Evolutionary conservation across 2,329 filamentous ascomycete species (phyloP).

Genomic region (Penicillium digitatum): DNA sequence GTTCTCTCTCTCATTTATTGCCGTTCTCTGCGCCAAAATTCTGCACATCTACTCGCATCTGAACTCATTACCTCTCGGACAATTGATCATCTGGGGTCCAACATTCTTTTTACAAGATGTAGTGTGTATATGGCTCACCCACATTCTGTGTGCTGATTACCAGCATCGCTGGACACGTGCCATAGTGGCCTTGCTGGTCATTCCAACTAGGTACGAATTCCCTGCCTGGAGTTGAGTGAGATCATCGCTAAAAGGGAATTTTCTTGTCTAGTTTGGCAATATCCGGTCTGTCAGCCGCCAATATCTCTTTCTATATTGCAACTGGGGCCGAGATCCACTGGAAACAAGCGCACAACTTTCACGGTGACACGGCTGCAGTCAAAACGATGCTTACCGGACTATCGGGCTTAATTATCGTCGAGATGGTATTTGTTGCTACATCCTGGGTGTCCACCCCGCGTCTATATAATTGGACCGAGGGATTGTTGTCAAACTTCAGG

Average conservation of each 20-base stretch:
- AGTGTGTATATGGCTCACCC: conserved; percentile 14
- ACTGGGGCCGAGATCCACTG: conserved; percentile 29
- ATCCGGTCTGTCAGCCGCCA: conserved; percentile 22
- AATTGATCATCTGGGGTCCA: conserved; percentile 22
- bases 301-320: conserved; percentile 25
- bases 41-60: conserved; percentile 27
- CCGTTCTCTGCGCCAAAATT: conserved; percentile 22
- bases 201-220: conserved; percentile 13
- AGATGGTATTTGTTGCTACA: conserved; percentile 14
- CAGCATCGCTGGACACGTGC: conserved; percentile 12
- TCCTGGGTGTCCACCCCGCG: conserved; percentile 17
- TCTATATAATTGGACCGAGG: conserved; percentile 12
- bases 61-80: conserved; percentile 17
- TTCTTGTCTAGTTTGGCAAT: conserved; percentile 17
- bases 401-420: conserved; percentile 19
- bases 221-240: not conserved
- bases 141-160: conserved; percentile 11
- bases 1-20: conserved; percentile 23
- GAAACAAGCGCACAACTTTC: conserved; percentile 24
- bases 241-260: not conserved
- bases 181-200: conserved; percentile 5
- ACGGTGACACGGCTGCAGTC: conserved; percentile 22
- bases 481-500: not conserved
- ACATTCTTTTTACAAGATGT: conserved; percentile 27
- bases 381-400: conserved; percentile 25